Evolutionary conservation across 257 asterid genomes (phyloP), one percentile per base, ranked within the genome.

Genomic region (Catharanthus roseus): DNA sequence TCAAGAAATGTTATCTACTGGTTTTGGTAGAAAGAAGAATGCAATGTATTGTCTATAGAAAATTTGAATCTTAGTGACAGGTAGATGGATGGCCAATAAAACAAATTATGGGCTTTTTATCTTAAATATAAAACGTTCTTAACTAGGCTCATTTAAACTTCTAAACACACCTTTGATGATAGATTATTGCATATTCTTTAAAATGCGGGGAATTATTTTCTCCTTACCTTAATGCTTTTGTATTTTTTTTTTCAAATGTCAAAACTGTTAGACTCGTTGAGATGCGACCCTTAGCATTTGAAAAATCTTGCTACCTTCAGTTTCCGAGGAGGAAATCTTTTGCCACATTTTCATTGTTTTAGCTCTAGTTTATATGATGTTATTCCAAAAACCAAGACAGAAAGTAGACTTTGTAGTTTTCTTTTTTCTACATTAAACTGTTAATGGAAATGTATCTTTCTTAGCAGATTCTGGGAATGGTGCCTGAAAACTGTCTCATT

Each of bases 401-500:
- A 58, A 39, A 33, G 31, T 18, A 29, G n/a, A 16, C 1, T 28
- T 31, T 2, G 0, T 61, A 33, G 2, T 61, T 18, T 62, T 19
- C 6, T 34, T 34, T 62, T 33, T 62, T 16, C n/a, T 29, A 19
- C 23, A 6, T 61, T 34, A 34, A n/a, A 21, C 67, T 62, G 60
- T 61, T 63, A 51, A 51, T 65, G 16, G 33, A 41, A 29, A 9
- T 65, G 54, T 60, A 33, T 72, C 67, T 79, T 75, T n/a, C 72
- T 36, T 71, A 74, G 82, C 89, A 95, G 99, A 96, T 86, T 66
- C 70, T 91, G 74, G 96, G 97, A 80, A 89, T 87, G 84, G 71
- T 89, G 74, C 93, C 99, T 49, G 99, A 90, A 80, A 95, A 91
- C 86, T 91, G 91, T 83, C 86, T 95, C 78, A 81, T 95, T 77